Conservation (phyloP, 441 rosid species). For the Gossypium aridum region DNA sequence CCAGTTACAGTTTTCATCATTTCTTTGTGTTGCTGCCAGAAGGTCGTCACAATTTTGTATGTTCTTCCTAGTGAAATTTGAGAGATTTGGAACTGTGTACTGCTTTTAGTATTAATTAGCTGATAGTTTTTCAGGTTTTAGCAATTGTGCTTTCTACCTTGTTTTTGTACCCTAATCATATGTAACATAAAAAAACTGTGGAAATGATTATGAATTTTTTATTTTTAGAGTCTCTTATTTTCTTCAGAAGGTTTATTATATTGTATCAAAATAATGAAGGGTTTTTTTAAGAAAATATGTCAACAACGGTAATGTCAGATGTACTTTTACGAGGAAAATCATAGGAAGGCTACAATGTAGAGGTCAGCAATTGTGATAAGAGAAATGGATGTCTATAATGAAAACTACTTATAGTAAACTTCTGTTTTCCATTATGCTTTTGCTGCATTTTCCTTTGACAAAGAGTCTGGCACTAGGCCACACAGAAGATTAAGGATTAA, state of each 20-base stretch:
- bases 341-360: too few species aligned
- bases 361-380: too few species aligned
- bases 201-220: conserved; percentile 16
- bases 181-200: conserved; percentile 22
- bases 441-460: too few species aligned
- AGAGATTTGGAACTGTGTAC: conserved; percentile 18
- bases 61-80: conserved; percentile 9
- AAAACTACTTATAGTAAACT: too few species aligned
- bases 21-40: not conserved
- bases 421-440: too few species aligned
- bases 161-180: conserved; percentile 1
- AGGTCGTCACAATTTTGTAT: conserved; percentile 36
- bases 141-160: conserved; percentile 20
- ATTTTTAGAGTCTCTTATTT: not conserved
- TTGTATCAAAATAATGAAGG: too few species aligned
- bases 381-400: too few species aligned
- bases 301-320: too few species aligned
- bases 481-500: too few species aligned
- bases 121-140: conserved; percentile 18
- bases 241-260: not conserved
- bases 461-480: too few species aligned
- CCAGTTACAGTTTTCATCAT: not conserved
- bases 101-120: conserved; percentile 3
- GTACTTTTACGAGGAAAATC: too few species aligned
- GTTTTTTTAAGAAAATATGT: too few species aligned